Base-by-base conservation (phyloP, 371 early-diverging fungal species). In the Capillidium heterosporum region DNA sequence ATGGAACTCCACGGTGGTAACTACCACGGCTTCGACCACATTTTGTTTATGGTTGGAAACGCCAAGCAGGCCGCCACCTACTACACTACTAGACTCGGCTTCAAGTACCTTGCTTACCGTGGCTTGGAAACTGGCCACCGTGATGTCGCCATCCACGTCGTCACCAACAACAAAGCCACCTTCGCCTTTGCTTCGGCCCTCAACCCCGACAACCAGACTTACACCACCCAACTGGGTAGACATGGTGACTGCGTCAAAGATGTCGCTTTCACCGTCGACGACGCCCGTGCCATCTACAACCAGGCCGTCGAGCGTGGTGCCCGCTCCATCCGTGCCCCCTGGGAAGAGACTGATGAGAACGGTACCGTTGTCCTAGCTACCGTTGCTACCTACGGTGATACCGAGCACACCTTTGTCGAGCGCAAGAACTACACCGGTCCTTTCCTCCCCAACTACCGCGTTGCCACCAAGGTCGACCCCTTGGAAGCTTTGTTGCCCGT, bases 201-300 rank as follows among this genome's bases (percentile, higher is more conserved):
- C 59, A 85, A 84, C 60, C 93, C 97, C n/a, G 80, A 75, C 35
- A 75, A 81, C 71, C 67, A 71, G 54, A 75, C 71, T 23, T 81
- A 89, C 72, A 72, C 80, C 32, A 78, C 73, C 47, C 84, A 87
- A 61, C 72, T 83, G 58, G 80, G 81, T 48, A 60, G 61, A 32
- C 93, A 92, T 72, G 96, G 95, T 69, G 96, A 96, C 63, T 91
- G 85, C 63, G 95, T 92, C 63, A 85, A 86, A 69, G 85, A 96
- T 72, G 84, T 96, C 42, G 91, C 92, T 19, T 95, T 95, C 64
- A 76, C 82, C 32, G 95, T 94, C 31, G 90, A 87, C 61, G 81
- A 95, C 61, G 83, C 77, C 58, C 74, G 80, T 50, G 74, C 77
- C 55, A 79, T 89, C 62, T 95, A 80, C 67, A 60, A 72, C 60